Conservation (phyloP, 805 yeast genomes). For the Blastobotrys muscicola region DNA sequence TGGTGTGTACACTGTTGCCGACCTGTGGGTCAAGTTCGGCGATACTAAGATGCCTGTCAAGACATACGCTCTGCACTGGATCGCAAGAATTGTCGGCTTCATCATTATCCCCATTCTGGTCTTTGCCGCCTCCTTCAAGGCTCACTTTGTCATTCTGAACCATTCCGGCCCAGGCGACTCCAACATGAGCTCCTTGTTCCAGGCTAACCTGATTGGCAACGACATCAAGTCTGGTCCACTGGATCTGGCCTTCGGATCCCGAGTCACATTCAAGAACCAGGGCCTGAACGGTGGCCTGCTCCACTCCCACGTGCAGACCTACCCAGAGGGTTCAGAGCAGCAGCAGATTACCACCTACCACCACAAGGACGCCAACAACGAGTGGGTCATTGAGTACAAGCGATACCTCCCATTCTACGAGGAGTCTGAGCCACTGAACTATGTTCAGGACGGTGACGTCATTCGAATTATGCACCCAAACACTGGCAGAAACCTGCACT, state of each 20-base stretch:
- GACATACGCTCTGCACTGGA: slow-evolving; percentile 51
- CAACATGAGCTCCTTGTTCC: slow-evolving; percentile 81
- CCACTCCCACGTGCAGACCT: slow-evolving; percentile 80
- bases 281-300: slow-evolving; percentile 64
- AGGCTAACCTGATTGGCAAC: slow-evolving; percentile 69
- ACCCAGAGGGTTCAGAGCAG: slow-evolving; percentile 88
- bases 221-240: slow-evolving; percentile 59
- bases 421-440: slow-evolving; percentile 24
- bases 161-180: slow-evolving; percentile 91
- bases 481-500: slow-evolving; percentile 70
- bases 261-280: slow-evolving; percentile 56
- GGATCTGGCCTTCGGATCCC: slow-evolving; percentile 52
- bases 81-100: slow-evolving; percentile 51
- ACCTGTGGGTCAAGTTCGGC: slow-evolving; percentile 78
- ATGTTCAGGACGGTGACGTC: slow-evolving; percentile 50
- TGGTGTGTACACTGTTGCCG: slow-evolving; percentile 82
- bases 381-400: slow-evolving; percentile 47
- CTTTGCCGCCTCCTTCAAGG: slow-evolving; percentile 63
- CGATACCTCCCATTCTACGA: slow-evolving; percentile 20
- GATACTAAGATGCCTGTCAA: slow-evolving; percentile 34
- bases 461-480: slow-evolving; percentile 63
- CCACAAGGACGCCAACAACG: slow-evolving; percentile 78
- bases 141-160: slow-evolving; percentile 68
- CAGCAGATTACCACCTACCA: slow-evolving; percentile 93
- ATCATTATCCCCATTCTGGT: slow-evolving; percentile 64